phyloP scores from a whole-genome alignment of 768 basidiomycete species.

The Xerocomus potaroensis region DNA sequence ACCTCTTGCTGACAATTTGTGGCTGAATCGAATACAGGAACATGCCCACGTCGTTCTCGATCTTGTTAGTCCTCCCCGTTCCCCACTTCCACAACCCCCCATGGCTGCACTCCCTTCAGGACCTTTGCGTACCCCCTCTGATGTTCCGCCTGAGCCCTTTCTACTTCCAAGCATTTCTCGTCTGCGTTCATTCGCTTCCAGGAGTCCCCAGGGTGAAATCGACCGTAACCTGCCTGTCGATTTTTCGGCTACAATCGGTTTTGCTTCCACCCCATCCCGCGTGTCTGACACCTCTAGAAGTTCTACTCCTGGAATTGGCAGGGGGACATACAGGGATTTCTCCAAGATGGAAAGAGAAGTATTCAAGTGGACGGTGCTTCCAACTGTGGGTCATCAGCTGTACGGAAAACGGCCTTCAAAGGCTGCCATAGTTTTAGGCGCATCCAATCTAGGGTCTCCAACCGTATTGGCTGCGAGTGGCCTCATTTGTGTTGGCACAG shows the following conservation, averaged over 20 bases:
- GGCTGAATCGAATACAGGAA: conserved; percentile 28
- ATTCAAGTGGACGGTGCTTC: conserved; percentile 74
- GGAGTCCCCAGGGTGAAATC: conserved; percentile 38
- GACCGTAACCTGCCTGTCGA: conserved; percentile 41
- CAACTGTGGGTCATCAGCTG: conserved; percentile 52
- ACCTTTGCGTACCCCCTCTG: neutral
- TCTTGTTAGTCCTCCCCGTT: conserved; percentile 38
- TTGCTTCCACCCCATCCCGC: conserved; percentile 57
- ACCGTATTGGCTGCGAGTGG: conserved; percentile 84
- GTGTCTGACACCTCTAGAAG: conserved; percentile 68
- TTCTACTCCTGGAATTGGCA: conserved; percentile 48
- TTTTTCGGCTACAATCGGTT: conserved; percentile 39
- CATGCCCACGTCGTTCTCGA: conserved; percentile 35
- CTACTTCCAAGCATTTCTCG: conserved; percentile 74
- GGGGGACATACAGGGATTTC: conserved; percentile 17
- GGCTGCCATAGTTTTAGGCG: conserved; percentile 57
- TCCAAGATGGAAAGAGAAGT: conserved; percentile 45
- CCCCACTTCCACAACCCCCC: conserved; percentile 31
- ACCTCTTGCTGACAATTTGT: conserved; percentile 18
- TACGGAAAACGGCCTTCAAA: conserved; percentile 53
- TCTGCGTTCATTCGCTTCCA: conserved; percentile 66
- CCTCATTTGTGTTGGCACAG: conserved; percentile 84
- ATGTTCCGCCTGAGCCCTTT: conserved; percentile 45
- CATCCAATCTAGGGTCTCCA: conserved; percentile 57
- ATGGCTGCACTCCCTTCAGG: conserved; percentile 37